Percentiles rank a stretch among this genome's conserved stretches.
These are phyloP conservation scores for Gentiana macrophylla DNA, from an alignment of 257 asterid species.

Conservation along the genomic window DNA sequence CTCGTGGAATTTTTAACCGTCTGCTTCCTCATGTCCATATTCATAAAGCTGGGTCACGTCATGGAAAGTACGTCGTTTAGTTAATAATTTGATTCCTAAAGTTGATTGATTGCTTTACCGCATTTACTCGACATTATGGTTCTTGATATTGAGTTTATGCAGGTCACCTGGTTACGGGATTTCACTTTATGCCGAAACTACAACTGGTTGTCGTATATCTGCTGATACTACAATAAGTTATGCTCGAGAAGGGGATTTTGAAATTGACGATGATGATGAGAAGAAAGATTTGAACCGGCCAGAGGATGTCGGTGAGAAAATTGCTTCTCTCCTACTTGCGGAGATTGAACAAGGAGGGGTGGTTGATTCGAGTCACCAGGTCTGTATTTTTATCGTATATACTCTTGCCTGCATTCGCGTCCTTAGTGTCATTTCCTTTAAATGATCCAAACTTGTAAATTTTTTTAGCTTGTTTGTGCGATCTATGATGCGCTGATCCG, in stretches of 20 bases:
- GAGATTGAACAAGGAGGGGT: slow-evolving; percentile 97
- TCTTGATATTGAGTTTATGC: slow-evolving; percentile 8
- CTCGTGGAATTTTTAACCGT: slow-evolving; percentile 78
- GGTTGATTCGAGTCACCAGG: slow-evolving; percentile 97
- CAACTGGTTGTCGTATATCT: slow-evolving; percentile 74
- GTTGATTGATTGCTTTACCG: background rate
- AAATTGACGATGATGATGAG: slow-evolving; percentile 34
- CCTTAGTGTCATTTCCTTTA: no score
- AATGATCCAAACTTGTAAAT: no score
- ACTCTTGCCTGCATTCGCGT: no score
- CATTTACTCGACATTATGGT: background rate
- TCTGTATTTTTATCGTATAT: slow-evolving; percentile 7
- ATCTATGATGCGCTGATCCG: no score
- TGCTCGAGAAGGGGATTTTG: slow-evolving; percentile 35
- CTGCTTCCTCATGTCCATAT: slow-evolving; percentile 77
- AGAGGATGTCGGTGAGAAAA: slow-evolving; percentile 54
- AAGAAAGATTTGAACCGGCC: slow-evolving; percentile 53
- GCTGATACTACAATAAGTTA: slow-evolving; percentile 58
- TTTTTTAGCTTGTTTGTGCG: no score
- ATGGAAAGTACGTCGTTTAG: slow-evolving; percentile 61
- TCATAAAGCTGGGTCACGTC: slow-evolving; percentile 66
- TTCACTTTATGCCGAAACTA: slow-evolving; percentile 75
- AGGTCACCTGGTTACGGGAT: slow-evolving; percentile 95
- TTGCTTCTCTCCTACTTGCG: slow-evolving; percentile 44
- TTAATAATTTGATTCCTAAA: background rate